Conservation (phyloP, 768 basidiomycete genomes). For the Hypholoma fasciculare region DNA sequence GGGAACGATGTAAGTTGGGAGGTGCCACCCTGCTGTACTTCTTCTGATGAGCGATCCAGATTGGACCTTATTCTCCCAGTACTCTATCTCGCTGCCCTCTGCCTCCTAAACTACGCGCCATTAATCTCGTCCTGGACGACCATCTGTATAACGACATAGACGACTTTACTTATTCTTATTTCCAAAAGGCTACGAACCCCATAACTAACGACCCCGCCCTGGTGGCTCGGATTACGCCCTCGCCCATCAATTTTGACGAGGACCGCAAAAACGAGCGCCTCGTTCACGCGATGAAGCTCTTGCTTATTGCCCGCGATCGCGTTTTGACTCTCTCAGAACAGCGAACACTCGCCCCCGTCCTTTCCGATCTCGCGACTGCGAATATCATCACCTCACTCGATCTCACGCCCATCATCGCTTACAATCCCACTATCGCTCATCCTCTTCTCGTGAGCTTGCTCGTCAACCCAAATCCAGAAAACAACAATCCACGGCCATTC, state of each 20-base stretch:
- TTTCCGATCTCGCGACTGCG: slow-evolving; percentile 43
- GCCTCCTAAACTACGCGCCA: slow-evolving; percentile 72
- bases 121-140: slow-evolving; percentile 69
- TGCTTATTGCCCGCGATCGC: slow-evolving; percentile 69
- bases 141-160: slow-evolving; percentile 56
- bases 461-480: slow-evolving; percentile 36
- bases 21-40: neutral
- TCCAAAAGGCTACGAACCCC: slow-evolving; percentile 23
- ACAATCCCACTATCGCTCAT: slow-evolving; percentile 71
- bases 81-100: slow-evolving; percentile 74
- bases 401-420: slow-evolving; percentile 60
- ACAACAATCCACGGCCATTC: slow-evolving; percentile 46
- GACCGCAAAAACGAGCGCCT: slow-evolving; percentile 60
- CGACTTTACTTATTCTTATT: slow-evolving; percentile 43
- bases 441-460: slow-evolving; percentile 64
- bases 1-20: slow-evolving; percentile 66
- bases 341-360: slow-evolving; percentile 55
- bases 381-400: slow-evolving; percentile 68
- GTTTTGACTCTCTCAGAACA: slow-evolving; percentile 76
- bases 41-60: slow-evolving; percentile 39
- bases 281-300: slow-evolving; percentile 64
- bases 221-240: slow-evolving; percentile 16
- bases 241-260: slow-evolving; percentile 42
- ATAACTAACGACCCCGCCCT: slow-evolving; percentile 12
- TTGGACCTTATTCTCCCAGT: slow-evolving; percentile 79